phyloP scores from a whole-genome alignment of 2,329 filamentous ascomycete genomes.

The Aspergillus candidus region DNA sequence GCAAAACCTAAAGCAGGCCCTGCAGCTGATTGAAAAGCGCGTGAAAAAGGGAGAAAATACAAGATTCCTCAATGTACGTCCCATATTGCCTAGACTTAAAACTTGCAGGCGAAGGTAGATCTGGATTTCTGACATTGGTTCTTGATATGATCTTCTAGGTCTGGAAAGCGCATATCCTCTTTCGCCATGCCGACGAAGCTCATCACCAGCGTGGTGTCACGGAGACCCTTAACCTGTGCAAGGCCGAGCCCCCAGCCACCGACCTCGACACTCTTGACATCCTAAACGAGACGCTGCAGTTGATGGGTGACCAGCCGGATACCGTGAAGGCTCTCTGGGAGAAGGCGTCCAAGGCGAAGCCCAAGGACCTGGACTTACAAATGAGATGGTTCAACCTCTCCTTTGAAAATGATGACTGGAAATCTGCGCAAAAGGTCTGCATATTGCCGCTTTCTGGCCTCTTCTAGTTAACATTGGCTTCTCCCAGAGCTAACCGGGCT shows the following conservation, averaged over 20 bases:
- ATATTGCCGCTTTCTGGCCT: too few species aligned
- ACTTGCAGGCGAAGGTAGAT: too few species aligned
- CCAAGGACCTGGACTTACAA: conserved; percentile 40
- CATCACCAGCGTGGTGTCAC: conserved; percentile 39
- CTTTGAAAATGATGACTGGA: conserved; percentile 40
- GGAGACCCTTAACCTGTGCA: conserved; percentile 40
- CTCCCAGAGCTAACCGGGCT: neutral
- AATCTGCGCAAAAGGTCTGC: conserved; percentile 45
- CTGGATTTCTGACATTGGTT: too few species aligned
- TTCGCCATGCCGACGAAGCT: conserved; percentile 35
- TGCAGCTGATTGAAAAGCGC: conserved; percentile 47
- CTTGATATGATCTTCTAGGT: conserved; percentile 23
- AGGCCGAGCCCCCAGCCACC: conserved; percentile 37
- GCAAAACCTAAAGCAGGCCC: conserved; percentile 44
- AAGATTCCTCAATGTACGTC: conserved; percentile 34
- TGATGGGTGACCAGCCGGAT: conserved; percentile 29
- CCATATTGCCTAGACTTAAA: neutral
- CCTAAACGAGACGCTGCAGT: conserved; percentile 36
- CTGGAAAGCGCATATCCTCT: conserved; percentile 40
- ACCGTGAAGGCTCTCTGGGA: conserved; percentile 40
- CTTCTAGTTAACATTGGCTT: neutral
- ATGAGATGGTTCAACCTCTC: conserved; percentile 41
- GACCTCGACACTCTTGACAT: conserved; percentile 42
- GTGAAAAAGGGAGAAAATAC: conserved; percentile 51
- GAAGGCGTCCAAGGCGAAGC: conserved; percentile 40